Conservation (phyloP, 257 asterid genomes). For the Cynanchum wilfordii region DNA sequence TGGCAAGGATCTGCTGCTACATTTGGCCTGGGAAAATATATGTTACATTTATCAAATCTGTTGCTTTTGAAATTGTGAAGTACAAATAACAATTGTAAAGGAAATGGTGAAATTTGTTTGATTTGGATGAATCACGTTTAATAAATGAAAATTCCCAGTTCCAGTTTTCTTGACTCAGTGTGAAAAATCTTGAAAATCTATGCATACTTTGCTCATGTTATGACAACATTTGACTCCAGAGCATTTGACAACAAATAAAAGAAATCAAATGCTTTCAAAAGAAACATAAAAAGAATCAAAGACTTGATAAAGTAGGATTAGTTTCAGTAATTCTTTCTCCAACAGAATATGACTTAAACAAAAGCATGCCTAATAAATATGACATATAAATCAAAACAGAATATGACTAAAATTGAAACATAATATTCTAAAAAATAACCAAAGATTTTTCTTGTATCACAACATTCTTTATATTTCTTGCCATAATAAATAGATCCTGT, state of each 20-base stretch:
- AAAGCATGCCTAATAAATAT: too few relatives aligned
- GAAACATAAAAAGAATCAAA: too few relatives aligned
- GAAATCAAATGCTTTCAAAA: not conserved
- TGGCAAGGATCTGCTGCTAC: slow-evolving; percentile 3
- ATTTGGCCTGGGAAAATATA: not conserved
- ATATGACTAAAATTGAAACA: too few relatives aligned
- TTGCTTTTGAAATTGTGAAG: slow-evolving; percentile 1
- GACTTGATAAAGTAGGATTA: too few relatives aligned
- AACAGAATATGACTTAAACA: too few relatives aligned
- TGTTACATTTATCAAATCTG: not conserved
- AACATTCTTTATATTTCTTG: too few relatives aligned
- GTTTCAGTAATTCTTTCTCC: too few relatives aligned
- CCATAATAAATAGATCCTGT: too few relatives aligned
- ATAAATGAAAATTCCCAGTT: not conserved
- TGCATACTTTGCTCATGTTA: not conserved
- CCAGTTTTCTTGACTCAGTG: not conserved
- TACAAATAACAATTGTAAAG: not conserved
- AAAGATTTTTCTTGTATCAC: too few relatives aligned
- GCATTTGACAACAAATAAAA: slow-evolving; percentile 7
- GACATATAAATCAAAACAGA: too few relatives aligned
- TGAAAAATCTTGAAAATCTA: not conserved
- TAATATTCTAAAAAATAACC: too few relatives aligned
- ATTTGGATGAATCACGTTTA: not conserved
- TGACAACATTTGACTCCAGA: not conserved
- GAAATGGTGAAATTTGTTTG: not conserved